These are phyloP conservation scores for Sporothrix sp. DNA, from an alignment of 2,329 filamentous ascomycete genomes.

Conservation along the genomic window DNA sequence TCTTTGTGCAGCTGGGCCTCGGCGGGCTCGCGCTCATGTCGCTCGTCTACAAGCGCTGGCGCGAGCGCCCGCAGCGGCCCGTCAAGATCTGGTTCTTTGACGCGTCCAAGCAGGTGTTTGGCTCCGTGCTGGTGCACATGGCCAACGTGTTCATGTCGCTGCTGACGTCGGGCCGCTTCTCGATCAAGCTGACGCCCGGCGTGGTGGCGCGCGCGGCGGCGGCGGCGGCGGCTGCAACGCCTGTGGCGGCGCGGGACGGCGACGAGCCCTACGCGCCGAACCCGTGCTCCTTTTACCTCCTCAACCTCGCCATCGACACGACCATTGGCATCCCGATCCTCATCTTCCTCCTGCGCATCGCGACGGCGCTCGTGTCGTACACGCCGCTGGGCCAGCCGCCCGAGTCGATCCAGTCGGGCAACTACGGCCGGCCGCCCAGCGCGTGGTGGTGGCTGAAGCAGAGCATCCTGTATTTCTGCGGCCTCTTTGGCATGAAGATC, in stretches of 20 bases:
- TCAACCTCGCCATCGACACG: constrained; percentile 93
- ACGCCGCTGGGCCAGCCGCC: constrained; percentile 72
- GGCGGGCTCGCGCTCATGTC: constrained; percentile 74
- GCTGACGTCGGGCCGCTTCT: constrained; percentile 80
- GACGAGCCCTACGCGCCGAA: constrained; percentile 63
- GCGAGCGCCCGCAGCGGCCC: constrained; percentile 82
- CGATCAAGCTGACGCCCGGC: constrained; percentile 44
- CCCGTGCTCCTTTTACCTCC: constrained; percentile 89
- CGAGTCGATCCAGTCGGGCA: constrained; percentile 84
- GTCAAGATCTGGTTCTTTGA: constrained; percentile 98
- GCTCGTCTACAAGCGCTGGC: constrained; percentile 86
- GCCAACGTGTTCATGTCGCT: constrained; percentile 95
- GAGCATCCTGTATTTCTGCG: constrained; percentile 89
- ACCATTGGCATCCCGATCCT: constrained; percentile 94
- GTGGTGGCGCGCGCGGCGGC: too few species aligned
- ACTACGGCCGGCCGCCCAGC: constrained; percentile 79
- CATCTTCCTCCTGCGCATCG: constrained; percentile 71
- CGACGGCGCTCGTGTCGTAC: constrained; percentile 60
- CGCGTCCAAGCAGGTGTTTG: constrained; percentile 93
- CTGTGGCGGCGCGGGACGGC: constrained; percentile 33
- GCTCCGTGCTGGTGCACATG: constrained; percentile 80
- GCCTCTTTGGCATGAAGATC: constrained; percentile 91
- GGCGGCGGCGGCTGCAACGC: constrained; percentile 22
- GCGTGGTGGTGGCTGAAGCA: constrained; percentile 93
- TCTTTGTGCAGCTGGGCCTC: constrained; percentile 80